phyloP scores from a whole-genome alignment of 768 basidiomycete genomes.

The Pisolithus marmoratus region DNA sequence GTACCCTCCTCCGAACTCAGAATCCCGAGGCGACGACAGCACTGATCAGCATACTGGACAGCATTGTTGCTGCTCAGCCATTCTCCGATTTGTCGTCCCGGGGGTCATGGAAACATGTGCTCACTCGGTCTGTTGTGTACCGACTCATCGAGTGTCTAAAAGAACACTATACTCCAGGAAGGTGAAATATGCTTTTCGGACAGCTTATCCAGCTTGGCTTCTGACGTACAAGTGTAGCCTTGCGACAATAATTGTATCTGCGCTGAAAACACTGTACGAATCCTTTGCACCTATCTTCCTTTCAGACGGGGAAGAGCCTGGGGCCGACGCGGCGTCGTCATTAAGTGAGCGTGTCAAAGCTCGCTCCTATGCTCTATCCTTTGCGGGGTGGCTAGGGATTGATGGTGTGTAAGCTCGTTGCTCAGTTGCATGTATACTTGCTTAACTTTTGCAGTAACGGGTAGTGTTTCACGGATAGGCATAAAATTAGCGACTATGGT shows the following conservation, averaged over 20 bases:
- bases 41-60: slow-evolving; percentile 9
- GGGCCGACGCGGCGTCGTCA: background rate
- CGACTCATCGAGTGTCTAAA: slow-evolving; percentile 17
- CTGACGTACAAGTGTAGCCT: slow-evolving; percentile 7
- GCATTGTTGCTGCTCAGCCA: slow-evolving; percentile 8
- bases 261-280: slow-evolving; percentile 15
- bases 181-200: slow-evolving; percentile 9
- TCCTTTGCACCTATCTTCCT: slow-evolving; percentile 11
- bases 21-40: slow-evolving; percentile 14
- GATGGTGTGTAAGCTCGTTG: slow-evolving; percentile 7
- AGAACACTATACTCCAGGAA: slow-evolving; percentile 11
- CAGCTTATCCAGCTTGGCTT: background rate
- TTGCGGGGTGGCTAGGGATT: slow-evolving; percentile 38
- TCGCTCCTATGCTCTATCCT: slow-evolving; percentile 38
- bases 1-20: slow-evolving; percentile 20
- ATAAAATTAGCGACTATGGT: slow-evolving; percentile 12
- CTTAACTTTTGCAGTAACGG: slow-evolving; percentile 5
- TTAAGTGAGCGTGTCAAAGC: slow-evolving; percentile 23
- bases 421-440: background rate
- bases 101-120: slow-evolving; percentile 13
- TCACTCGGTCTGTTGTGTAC: slow-evolving; percentile 16
- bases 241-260: slow-evolving; percentile 4
- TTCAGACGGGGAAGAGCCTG: slow-evolving; percentile 1
- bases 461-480: slow-evolving; percentile 15
- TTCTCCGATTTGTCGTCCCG: slow-evolving; percentile 14